phyloP scores from a whole-genome alignment of 169 alveolate species.

The Plasmodium berghei region DNA sequence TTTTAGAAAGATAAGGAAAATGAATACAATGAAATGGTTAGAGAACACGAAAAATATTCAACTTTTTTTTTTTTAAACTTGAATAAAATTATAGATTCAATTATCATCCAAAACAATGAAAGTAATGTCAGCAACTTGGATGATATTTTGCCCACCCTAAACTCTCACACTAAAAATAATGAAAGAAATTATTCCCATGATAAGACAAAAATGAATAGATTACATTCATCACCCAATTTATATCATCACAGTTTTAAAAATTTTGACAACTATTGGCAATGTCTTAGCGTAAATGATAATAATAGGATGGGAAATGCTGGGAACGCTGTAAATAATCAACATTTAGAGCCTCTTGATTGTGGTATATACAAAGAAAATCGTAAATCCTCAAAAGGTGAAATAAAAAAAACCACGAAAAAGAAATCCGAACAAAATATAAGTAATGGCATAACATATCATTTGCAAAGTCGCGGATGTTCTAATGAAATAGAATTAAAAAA shows the following conservation, averaged over 20 bases:
- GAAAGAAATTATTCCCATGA: not conserved
- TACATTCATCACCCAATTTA: constrained; percentile 5
- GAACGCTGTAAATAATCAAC: not conserved
- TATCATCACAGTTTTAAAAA: not conserved
- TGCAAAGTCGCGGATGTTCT: not conserved
- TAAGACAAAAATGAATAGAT: not conserved
- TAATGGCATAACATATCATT: no score
- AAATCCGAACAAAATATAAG: no score
- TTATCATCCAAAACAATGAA: constrained; percentile 4
- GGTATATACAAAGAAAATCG: not conserved
- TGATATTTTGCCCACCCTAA: not conserved
- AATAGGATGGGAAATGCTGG: not conserved
- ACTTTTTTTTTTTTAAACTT: constrained; percentile 30
- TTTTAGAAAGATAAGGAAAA: constrained; percentile 57
- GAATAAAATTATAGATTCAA: constrained; percentile 46
- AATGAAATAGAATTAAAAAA: constrained; percentile 7
- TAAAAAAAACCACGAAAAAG: not conserved
- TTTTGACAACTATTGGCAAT: not conserved
- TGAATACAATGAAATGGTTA: constrained; percentile 40
- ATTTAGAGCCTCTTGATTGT: not conserved
- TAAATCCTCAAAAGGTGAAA: not conserved
- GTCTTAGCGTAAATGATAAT: not conserved
- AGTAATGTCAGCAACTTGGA: not conserved
- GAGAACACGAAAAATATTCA: constrained; percentile 53
- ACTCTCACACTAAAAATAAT: not conserved